These are phyloP conservation scores for Parathielavia appendiculata DNA, from an alignment of 495 filamentous ascomycete genomes.

Conservation along the genomic window DNA sequence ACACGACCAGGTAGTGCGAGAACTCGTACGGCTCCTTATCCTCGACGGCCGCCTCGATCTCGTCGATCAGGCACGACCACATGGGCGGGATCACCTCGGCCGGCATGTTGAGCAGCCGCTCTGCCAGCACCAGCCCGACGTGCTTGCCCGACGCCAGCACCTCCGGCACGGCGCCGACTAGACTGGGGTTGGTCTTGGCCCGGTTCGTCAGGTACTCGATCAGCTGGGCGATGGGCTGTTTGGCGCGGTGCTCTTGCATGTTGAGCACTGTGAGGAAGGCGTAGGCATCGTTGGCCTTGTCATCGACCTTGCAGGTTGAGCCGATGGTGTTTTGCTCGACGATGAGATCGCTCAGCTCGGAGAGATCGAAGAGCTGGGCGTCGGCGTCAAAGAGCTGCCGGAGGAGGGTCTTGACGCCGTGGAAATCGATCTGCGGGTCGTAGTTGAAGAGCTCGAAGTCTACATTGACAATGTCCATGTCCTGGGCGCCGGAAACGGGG, in stretches of 20 bases:
- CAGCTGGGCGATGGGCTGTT: constrained; percentile 62
- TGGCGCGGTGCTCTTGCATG: constrained; percentile 71
- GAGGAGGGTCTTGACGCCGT: constrained; percentile 84
- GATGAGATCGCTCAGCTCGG: constrained; percentile 78
- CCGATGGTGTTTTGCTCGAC: constrained; percentile 83
- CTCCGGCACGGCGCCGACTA: constrained; percentile 19
- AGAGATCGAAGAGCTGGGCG: constrained; percentile 76
- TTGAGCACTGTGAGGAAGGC: constrained; percentile 91
- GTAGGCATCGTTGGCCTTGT: constrained; percentile 89
- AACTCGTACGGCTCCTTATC: constrained; percentile 92
- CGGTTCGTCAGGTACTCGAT: constrained; percentile 65
- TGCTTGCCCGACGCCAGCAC: constrained; percentile 38
- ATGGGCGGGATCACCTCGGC: constrained; percentile 87
- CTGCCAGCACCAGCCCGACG: constrained; percentile 81
- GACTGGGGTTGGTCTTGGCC: constrained; percentile 32
- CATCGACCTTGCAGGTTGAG: constrained; percentile 92
- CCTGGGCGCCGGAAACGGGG: constrained; percentile 43
- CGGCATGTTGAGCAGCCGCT: constrained; percentile 93
- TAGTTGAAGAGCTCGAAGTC: constrained; percentile 99
- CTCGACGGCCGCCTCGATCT: constrained; percentile 82
- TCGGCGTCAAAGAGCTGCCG: constrained; percentile 94
- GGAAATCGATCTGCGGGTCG: constrained; percentile 83
- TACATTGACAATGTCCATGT: constrained; percentile 85
- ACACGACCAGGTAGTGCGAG: constrained; percentile 85
- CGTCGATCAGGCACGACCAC: constrained; percentile 92